Conservation (phyloP, 352 stramenopile genomes). For the Aphanomyces euteiches region DNA sequence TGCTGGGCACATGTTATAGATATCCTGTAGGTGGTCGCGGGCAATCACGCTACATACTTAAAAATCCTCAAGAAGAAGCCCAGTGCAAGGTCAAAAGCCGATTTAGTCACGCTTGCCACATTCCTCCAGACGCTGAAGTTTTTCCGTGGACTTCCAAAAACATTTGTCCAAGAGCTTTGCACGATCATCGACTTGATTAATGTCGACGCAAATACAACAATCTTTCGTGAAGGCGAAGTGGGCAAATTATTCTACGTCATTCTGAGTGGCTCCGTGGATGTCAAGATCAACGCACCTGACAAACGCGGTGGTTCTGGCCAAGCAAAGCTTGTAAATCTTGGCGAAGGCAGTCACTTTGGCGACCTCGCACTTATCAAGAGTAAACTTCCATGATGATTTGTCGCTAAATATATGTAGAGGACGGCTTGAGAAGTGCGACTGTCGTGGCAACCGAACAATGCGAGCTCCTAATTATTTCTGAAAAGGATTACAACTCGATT, state of each 20-base stretch:
- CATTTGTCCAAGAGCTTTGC: conserved; percentile 66
- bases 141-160: conserved; percentile 56
- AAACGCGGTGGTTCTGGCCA: conserved; percentile 47
- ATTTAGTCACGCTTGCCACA: conserved; percentile 60
- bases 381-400: neutral
- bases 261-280: conserved; percentile 61
- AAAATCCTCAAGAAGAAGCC: conserved; percentile 56
- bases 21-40: conserved; percentile 11
- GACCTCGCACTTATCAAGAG: conserved; percentile 76
- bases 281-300: conserved; percentile 60
- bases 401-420: neutral
- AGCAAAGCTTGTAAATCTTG: conserved; percentile 71
- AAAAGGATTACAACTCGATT: conserved; percentile 70
- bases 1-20: neutral
- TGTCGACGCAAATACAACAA: conserved; percentile 39
- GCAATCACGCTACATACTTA: conserved; percentile 47
- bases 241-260: conserved; percentile 77
- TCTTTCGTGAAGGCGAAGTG: conserved; percentile 67
- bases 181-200: conserved; percentile 54
- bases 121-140: conserved; percentile 77
- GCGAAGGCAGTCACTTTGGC: conserved; percentile 65
- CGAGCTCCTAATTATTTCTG: conserved; percentile 64
- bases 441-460: conserved; percentile 59
- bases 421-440: conserved; percentile 62
- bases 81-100: conserved; percentile 41